Base-by-base conservation (phyloP, 2,329 filamentous ascomycete species). In the Stemphylium vesicarium region DNA sequence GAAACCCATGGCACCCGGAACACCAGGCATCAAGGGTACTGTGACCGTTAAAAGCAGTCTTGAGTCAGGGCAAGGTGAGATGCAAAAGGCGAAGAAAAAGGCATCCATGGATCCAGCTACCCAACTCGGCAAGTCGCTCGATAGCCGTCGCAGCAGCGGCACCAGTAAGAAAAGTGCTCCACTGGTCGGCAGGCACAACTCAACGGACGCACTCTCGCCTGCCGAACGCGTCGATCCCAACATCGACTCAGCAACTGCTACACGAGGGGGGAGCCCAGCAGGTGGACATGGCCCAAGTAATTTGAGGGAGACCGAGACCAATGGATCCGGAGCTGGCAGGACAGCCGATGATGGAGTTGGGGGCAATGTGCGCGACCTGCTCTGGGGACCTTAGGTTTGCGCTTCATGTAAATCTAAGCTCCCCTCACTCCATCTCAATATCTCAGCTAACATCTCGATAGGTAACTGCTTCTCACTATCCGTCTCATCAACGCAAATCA, bases 41-140 rank as follows among this genome's bases (percentile, higher is more conserved):
- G 93, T 89, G 62, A 98, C 95, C 0, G 93, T 97, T 13, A 92
- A 92, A 11, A 89, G 91, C 35, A 92, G 91, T 60, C 89, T 89
- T 49, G 90, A 97, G 35, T 92, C 95, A 73, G 95, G 92, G 2
- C 89, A 88, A 69, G 95, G 91, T 15, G 92, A 78, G 43, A 75
- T 82, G 59, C 76, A 79, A 56, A 74, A 75, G 52, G 78, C 78
- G 33, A 77, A 78, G 55, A 76, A 77, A 41, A 73, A 74, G 60
- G 74, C 73, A 47, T 78, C 75, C 42, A 76, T 68, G 60, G 78
- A 82, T 52, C 81, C 80, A 26, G 79, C 77, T 53, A 81, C 80
- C 64, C 80, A 79, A 44, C 77, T 84, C 12, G 93, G 88, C 55
- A 96, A 91, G 78, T 96, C 91, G 73, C 84, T 98, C 22, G 93